Evolutionary conservation across 2,329 filamentous ascomycete species (phyloP), one percentile per base, ranked within the genome.

Genomic region (Periconia digitata): DNA sequence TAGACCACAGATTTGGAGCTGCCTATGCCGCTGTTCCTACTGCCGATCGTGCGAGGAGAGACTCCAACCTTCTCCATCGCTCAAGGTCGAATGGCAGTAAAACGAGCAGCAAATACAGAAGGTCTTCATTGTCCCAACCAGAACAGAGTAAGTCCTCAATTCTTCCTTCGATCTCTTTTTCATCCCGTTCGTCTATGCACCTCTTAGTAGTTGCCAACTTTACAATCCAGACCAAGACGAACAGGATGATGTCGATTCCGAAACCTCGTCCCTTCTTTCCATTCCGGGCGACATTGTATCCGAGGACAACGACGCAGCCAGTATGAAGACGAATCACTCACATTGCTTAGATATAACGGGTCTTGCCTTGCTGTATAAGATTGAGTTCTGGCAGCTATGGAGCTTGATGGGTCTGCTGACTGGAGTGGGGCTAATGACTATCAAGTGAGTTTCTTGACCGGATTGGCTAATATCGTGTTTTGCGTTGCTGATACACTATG

Each of bases 401-500:
- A 72, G 82, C 48, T 85, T 96, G 58, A 89, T 99, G 81, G 91
- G 86, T 34, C 82, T 96, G n/a, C 77, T 97, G 53, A 90, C 91
- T 5, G 94, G 94, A 44, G 88, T 96, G 60, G 94, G 94, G 10
- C 76, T 99, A 56, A 99, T 99, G 94, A 97, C 92, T 0, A 99
- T 99, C 74, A 99, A 99, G 91, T 95, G 79, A 72, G 87, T 77
- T 20, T 8, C 4, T 6, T 8, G 8, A 24, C 15, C n/a, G 4
- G 16, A 27, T 21, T 15, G 20, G 21, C 20, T 17, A 21, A 13
- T 35, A 17, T 91, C 13, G 8, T 8, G 6, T 18, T 24, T 6
- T 29, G 13, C 12, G 15, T 42, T 8, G 15, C 24, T 39, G 13
- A 44, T 10, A n/a, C 12, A 15, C 21, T 0, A 1, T 22, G 8